Base-by-base conservation (phyloP, 345 rosid genomes). In the Sonneratia caseolaris region DNA sequence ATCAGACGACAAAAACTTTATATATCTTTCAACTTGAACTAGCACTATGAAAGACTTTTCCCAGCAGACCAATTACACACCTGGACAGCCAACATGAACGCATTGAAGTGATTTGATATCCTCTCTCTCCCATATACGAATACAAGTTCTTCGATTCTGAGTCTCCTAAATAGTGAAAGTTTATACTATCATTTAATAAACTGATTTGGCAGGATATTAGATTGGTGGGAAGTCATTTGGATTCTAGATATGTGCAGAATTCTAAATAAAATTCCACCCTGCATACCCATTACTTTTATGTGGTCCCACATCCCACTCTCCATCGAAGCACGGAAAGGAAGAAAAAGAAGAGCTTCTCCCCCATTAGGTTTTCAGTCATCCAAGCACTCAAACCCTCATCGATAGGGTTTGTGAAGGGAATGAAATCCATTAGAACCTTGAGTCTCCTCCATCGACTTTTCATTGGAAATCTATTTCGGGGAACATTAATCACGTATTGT, bases 241-340 rank as follows among this genome's bases (percentile, higher is more conserved):
- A 40, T 40, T 4, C 43, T 8, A 40, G 43, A 47, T 47, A 13
- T 42, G 51, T 47, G 51, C 51, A 42, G 51, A 8, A 47, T 47
- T 47, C 15, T 47, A 47, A 47, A 47, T 0, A 47, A 47, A 47
- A 47, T 9, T 47, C 15, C 13, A 9, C 43, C 15, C 51, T 47
- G 51, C 45, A 38, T 10, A 47, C 81, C 83, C 75, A 80, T 57
- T 79, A 78, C 84, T 77, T 82, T 82, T 73, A 36, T 18, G 24
- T 65, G 84, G 71, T 37, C 85, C 86, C 77, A 76, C 82, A 47
- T 70, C 62, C 59, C 85, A 84, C 81, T 84, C 73, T 78, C 64
- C 78, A 70, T 49, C 35, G 73, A 57, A 35, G 36, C 14, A 45
- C 7, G 40, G 7, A 72, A 73, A 61, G 47, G 56, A 71, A 77